A percentile compares a stretch with the other conserved stretches of the same genome.
Evolutionary conservation across 768 basidiomycete species (phyloP).

Genomic region (Phlebiopsis gigantea): DNA sequence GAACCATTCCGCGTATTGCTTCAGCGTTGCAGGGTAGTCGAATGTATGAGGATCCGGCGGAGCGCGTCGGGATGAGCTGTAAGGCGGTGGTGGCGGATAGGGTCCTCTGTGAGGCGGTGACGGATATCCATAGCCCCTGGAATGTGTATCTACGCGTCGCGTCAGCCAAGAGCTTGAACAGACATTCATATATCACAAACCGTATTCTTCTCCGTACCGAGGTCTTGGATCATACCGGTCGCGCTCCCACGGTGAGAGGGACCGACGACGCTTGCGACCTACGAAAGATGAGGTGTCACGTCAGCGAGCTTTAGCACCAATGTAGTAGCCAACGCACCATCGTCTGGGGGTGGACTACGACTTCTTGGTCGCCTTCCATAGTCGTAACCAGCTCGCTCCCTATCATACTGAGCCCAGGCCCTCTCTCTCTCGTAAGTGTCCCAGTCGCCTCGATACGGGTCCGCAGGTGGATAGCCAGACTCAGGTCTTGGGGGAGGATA

Average conservation of each 20-base stretch:
- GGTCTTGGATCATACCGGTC: constrained; percentile 81
- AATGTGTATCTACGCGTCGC: constrained; percentile 50
- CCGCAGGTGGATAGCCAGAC: constrained; percentile 45
- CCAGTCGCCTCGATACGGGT: constrained; percentile 61
- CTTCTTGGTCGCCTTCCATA: constrained; percentile 69
- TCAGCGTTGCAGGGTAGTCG: constrained; percentile 75
- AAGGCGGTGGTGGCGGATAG: constrained; percentile 36
- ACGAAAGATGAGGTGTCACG: constrained; percentile 10
- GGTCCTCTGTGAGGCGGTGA: constrained; percentile 52
- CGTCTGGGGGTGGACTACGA: constrained; percentile 69
- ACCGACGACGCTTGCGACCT: constrained; percentile 76
- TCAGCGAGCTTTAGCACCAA: background rate
- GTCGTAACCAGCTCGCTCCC: constrained; percentile 66
- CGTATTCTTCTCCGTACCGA: constrained; percentile 77
- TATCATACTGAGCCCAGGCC: constrained; percentile 57
- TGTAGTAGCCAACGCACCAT: constrained; percentile 38
- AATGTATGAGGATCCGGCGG: constrained; percentile 79
- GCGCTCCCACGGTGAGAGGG: constrained; percentile 74
- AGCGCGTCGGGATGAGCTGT: constrained; percentile 37
- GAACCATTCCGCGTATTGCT: constrained; percentile 89
- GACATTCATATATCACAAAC: constrained; percentile 44
- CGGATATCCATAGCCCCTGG: constrained; percentile 59
- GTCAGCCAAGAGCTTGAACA: constrained; percentile 9
- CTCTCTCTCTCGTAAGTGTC: constrained; percentile 72
- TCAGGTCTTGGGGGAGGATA: too few species aligned